Conservation (phyloP, 1,139 yeast species). For the Groenewaldozyma sp. region DNA sequence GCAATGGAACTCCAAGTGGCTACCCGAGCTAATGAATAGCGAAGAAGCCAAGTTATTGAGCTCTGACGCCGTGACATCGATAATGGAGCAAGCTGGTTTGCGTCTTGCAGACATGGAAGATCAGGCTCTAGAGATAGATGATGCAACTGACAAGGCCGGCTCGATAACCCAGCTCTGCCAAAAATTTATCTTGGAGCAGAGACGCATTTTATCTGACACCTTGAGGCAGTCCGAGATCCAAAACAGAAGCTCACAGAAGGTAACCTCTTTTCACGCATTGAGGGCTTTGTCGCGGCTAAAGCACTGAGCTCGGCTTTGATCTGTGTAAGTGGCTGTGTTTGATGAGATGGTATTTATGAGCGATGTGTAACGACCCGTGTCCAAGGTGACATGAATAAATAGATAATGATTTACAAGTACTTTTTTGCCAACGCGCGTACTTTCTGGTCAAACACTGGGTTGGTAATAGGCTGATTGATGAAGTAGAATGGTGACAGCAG, state of each 20-base stretch:
- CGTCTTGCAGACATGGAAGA: not conserved
- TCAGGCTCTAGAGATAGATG: not conserved
- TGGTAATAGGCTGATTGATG: constrained; percentile 63
- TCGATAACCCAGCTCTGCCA: not conserved
- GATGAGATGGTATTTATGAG: no score
- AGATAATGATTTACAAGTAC: constrained; percentile 40
- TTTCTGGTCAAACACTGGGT: constrained; percentile 67
- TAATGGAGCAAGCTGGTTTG: not conserved
- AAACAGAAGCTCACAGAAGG: no score
- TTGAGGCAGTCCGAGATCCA: no score
- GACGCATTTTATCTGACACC: no score
- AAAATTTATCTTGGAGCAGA: no score
- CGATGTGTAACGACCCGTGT: no score
- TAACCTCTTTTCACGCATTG: no score
- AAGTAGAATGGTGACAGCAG: constrained; percentile 80
- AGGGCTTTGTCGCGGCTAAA: no score
- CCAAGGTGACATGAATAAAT: not conserved
- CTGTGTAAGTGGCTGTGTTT: no score
- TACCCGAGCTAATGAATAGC: not conserved
- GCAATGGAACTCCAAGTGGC: not conserved
- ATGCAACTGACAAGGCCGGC: not conserved
- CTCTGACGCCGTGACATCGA: not conserved
- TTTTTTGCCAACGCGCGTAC: constrained; percentile 67
- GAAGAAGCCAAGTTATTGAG: not conserved
- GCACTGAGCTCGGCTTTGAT: no score